phyloP scores from a whole-genome alignment of 768 basidiomycete species.

The Rhizopogon salebrosus region DNA sequence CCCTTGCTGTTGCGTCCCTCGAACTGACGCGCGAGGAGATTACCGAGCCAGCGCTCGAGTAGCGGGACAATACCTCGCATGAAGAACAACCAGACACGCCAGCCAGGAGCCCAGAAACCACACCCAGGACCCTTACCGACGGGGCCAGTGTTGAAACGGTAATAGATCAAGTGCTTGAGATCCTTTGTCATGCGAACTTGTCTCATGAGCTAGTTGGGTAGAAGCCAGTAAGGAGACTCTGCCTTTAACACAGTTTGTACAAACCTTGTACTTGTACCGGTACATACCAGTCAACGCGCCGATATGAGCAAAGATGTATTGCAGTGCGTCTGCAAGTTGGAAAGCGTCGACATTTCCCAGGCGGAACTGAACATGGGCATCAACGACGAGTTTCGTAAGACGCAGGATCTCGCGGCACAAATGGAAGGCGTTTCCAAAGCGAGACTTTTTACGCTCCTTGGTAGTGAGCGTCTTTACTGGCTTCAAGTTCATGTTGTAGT shows the following conservation, averaged over 20 bases:
- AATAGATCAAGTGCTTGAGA: constrained; percentile 96
- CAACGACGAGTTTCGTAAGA: constrained; percentile 96
- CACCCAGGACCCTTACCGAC: constrained; percentile 99
- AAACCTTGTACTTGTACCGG: constrained; percentile 97
- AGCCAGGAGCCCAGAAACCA: constrained; percentile 99
- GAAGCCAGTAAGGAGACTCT: constrained; percentile 5
- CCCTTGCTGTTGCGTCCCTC: constrained; percentile 97
- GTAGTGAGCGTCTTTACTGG: constrained; percentile 96
- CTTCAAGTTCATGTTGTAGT: constrained; percentile 99
- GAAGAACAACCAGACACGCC: constrained; percentile 99
- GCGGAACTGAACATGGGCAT: constrained; percentile 97
- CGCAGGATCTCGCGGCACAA: constrained; percentile 96
- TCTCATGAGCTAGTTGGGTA: constrained; percentile 72
- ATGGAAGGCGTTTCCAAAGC: constrained; percentile 99
- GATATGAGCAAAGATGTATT: constrained; percentile 96
- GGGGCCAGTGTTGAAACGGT: constrained; percentile 98
- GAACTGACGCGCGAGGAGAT: constrained; percentile 95
- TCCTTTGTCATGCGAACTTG: constrained; percentile 99
- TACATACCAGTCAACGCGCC: constrained; percentile 99
- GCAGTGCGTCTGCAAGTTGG: constrained; percentile 96
- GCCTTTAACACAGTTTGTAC: constrained; percentile 9
- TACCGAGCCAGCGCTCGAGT: constrained; percentile 96
- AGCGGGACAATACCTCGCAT: constrained; percentile 98
- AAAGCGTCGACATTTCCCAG: constrained; percentile 98
- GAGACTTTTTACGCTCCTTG: constrained; percentile 99